Evolutionary conservation across 192 early-diverging fungal genomes (phyloP), one percentile per base, ranked within the genome.

Genomic region (Coemansia sp.): DNA sequence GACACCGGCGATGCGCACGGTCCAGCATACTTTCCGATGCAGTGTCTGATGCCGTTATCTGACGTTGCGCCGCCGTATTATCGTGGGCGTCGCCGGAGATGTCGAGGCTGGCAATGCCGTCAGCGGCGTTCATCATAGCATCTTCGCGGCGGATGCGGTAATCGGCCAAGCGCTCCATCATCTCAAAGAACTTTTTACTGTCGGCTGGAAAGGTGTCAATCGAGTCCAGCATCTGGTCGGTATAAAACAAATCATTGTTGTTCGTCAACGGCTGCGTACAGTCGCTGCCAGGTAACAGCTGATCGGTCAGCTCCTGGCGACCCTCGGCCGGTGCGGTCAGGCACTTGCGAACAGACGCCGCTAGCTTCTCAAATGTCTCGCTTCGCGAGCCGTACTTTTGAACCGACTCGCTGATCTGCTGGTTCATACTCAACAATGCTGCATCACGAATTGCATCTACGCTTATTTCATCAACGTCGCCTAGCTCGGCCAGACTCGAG

Each of bases 141-240:
- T 90, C 91, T 56, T 88, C 87, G 17, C 88, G 86, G 37, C 91
- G 90, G 75, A 96, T 90, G 50, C 92, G 90, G 51, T 91, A 86
- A 66, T 95, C 93, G 14, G 95, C 93, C 14, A 98, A 78, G 19
- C 89, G 88, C 73, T 96, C 95, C 95, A 98, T 96, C 82, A 96
- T 88, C 65, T 98, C 93, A 48, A 98, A 84, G 67, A 98, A 96
- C 77, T 95, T 96, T 69, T 88, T 90, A 23, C 95, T 92, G 71
- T 98, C 94, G 39, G 94, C 94, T 50, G 77, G 77, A 51, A 74
- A 80, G 1, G 72, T 58, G 37, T 75, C 77, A 21, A 70, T 73
- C 10, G 66, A 62, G 29, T 70, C 72, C 56, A 80, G 65, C 77
- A 80, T 73, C 35, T 54, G 43, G 17, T 75, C 77, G 0, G 77